Evolutionary conservation across 345 rosid genomes (phyloP).

Genomic region (Salix purpurea): DNA sequence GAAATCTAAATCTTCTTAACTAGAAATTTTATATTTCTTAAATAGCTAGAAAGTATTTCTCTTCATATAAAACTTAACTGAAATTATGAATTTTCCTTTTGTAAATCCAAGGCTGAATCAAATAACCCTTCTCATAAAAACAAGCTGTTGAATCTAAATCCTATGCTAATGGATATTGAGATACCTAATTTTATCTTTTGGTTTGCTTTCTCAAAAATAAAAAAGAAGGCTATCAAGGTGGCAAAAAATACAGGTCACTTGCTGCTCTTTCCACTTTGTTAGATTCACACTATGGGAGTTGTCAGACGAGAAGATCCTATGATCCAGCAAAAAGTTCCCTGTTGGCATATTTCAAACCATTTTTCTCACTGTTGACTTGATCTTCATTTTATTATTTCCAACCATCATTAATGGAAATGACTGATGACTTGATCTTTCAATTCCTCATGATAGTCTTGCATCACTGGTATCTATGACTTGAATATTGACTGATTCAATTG

Average conservation of each 20-base stretch:
- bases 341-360: neutral
- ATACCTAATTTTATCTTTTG: neutral
- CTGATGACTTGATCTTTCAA: neutral
- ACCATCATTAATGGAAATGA: neutral
- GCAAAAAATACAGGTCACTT: neutral
- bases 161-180: neutral
- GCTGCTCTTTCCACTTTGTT: neutral
- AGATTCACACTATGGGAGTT: neutral
- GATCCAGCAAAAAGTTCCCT: neutral
- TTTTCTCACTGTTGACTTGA: neutral
- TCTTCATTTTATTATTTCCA: neutral
- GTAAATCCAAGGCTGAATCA: neutral
- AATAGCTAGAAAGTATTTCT: neutral
- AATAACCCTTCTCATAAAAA: neutral
- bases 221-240: neutral
- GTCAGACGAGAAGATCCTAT: neutral
- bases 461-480: neutral
- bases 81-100: neutral
- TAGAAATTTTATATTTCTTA: neutral
- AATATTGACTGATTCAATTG: neutral
- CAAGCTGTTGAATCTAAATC: neutral
- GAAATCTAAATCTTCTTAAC: neutral
- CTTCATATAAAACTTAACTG: neutral
- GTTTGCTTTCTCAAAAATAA: neutral
- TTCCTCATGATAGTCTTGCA: neutral